Percentiles rank a stretch among this genome's conserved stretches.
Evolutionary conservation across 768 basidiomycete genomes (phyloP).

Genomic region (Lentinus brumalis): DNA sequence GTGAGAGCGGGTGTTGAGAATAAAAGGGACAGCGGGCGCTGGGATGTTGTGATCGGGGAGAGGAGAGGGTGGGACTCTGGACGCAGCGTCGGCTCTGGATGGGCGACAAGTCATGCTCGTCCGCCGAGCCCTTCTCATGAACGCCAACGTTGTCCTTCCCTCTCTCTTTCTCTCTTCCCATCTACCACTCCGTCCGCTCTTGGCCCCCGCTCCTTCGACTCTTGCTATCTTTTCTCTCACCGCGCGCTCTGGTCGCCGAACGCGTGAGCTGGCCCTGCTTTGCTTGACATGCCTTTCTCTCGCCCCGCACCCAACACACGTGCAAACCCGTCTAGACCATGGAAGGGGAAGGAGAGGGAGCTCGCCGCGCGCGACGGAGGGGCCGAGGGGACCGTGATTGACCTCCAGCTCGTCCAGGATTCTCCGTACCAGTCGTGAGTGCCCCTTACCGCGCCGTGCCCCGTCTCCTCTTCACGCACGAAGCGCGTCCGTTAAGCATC

Average conservation of each 20-base stretch:
- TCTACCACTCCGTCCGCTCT: neutral
- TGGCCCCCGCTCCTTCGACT: neutral
- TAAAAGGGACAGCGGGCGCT: too few relatives aligned
- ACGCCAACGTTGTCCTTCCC: neutral
- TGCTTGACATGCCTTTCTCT: neutral
- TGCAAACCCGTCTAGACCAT: neutral
- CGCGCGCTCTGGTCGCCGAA: conserved; percentile 1
- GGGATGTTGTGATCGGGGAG: too few relatives aligned
- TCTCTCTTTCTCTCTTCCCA: neutral
- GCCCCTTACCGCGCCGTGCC: neutral
- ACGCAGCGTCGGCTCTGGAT: too few relatives aligned
- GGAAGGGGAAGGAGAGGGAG: conserved; percentile 29
- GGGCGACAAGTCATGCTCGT: neutral
- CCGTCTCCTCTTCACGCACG: neutral
- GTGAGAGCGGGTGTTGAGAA: too few relatives aligned
- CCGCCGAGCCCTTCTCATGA: neutral
- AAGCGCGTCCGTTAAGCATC: neutral
- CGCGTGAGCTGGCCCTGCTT: neutral
- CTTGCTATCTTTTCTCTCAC: neutral
- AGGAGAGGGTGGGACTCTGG: too few relatives aligned
- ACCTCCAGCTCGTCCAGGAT: conserved; percentile 54
- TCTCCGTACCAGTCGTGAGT: conserved; percentile 65
- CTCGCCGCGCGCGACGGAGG: conserved; percentile 39
- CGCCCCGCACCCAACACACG: neutral
- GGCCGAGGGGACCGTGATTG: conserved; percentile 57